These are phyloP conservation scores for Pulicaria dysenterica DNA, from an alignment of 129 eudicot species.

Conservation along the genomic window DNA sequence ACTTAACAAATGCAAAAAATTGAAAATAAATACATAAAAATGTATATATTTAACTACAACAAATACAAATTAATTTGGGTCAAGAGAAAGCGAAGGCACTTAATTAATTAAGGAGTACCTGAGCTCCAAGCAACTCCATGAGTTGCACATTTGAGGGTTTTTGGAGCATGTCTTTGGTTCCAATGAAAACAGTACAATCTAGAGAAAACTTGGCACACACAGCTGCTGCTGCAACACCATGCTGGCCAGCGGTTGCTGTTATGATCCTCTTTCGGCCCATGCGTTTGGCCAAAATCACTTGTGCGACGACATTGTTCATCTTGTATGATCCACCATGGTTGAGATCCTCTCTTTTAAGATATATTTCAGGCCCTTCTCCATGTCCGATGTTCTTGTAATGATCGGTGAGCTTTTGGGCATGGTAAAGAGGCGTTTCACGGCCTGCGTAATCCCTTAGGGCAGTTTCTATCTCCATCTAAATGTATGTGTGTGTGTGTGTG, in stretches of 20 bases:
- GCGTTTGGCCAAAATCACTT: constrained; percentile 61
- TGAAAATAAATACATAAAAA: too few species aligned
- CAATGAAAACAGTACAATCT: constrained; percentile 55
- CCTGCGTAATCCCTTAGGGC: constrained; percentile 65
- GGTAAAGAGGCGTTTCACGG: constrained; percentile 67
- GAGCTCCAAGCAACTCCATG: constrained; percentile 62
- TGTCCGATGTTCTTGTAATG: constrained; percentile 46
- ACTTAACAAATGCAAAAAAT: too few species aligned
- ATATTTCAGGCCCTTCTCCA: constrained; percentile 67
- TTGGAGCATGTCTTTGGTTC: constrained; percentile 42
- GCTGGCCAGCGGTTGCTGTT: constrained; percentile 62
- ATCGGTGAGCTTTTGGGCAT: constrained; percentile 57
- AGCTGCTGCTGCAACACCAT: constrained; percentile 65
- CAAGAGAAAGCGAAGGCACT: constrained; percentile 3
- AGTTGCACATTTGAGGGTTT: constrained; percentile 48
- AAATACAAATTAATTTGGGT: too few species aligned
- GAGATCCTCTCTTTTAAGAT: constrained; percentile 76
- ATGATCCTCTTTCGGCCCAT: constrained; percentile 52
- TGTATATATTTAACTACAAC: background rate
- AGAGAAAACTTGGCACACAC: constrained; percentile 61
- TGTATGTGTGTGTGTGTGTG: background rate
- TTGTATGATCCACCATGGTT: constrained; percentile 69
- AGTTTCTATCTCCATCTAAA: constrained; percentile 45
- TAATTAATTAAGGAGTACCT: constrained; percentile 15
- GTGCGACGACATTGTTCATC: constrained; percentile 69